Evolutionary conservation across 2,329 filamentous ascomycete species (phyloP).

Genomic region (Rhinocladiella mackenziei): DNA sequence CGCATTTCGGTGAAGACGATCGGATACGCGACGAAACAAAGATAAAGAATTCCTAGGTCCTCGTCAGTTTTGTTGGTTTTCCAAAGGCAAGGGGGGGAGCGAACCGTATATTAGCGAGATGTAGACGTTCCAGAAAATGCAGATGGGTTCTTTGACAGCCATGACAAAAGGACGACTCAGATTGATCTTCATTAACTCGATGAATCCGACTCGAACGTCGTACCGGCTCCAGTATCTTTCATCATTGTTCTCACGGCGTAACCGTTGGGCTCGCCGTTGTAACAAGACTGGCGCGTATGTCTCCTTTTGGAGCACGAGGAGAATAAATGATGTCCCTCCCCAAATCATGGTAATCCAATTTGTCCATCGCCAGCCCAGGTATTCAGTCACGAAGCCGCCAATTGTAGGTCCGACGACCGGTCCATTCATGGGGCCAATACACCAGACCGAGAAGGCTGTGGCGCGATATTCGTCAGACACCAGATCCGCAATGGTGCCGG

Average conservation of each 20-base stretch:
- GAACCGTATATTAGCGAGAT: slow-evolving; percentile 69
- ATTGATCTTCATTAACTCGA: slow-evolving; percentile 67
- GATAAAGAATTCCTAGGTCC: slow-evolving; percentile 67
- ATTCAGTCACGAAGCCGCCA: slow-evolving; percentile 69
- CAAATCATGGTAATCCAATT: slow-evolving; percentile 77
- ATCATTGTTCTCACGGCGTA: slow-evolving; percentile 66
- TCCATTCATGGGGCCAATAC: slow-evolving; percentile 79
- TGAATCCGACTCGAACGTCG: slow-evolving; percentile 65
- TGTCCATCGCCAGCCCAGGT: slow-evolving; percentile 80
- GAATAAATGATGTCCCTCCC: slow-evolving; percentile 56
- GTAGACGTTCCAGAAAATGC: slow-evolving; percentile 70
- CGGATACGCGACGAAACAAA: slow-evolving; percentile 87
- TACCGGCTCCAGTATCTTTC: slow-evolving; percentile 74
- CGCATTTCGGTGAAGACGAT: slow-evolving; percentile 73
- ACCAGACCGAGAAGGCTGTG: slow-evolving; percentile 78
- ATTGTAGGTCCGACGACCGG: slow-evolving; percentile 65
- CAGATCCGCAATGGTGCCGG: slow-evolving; percentile 79
- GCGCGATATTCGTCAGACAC: slow-evolving; percentile 75
- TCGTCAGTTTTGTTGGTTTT: background rate
- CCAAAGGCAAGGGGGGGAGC: slow-evolving; percentile 1
- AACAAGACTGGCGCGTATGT: slow-evolving; percentile 72
- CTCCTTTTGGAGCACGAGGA: slow-evolving; percentile 63
- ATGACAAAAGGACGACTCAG: slow-evolving; percentile 74
- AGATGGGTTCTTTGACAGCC: slow-evolving; percentile 78
- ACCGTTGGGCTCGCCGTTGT: slow-evolving; percentile 59